These are phyloP conservation scores for Tetrapisispora arboricola DNA, from an alignment of 805 yeast species.

Conservation along the genomic window DNA sequence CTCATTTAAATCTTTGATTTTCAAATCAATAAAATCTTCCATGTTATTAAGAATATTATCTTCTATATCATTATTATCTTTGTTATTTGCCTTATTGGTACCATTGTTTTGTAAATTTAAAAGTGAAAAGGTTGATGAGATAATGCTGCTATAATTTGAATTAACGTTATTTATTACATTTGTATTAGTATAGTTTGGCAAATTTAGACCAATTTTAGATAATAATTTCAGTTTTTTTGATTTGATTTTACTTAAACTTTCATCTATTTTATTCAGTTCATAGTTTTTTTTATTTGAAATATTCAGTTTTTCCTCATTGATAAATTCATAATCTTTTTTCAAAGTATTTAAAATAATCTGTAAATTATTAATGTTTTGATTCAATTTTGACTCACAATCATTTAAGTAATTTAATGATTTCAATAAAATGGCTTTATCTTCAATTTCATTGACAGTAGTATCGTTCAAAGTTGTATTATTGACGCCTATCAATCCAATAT, in stretches of 20 bases:
- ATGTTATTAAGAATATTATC: slow-evolving; percentile 15
- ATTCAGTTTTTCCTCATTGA: slow-evolving; percentile 15
- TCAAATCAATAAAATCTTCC: slow-evolving; percentile 19
- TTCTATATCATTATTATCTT: slow-evolving; percentile 2
- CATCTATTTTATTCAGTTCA: slow-evolving; percentile 8
- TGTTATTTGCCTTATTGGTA: too few species aligned
- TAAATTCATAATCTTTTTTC: slow-evolving; percentile 18
- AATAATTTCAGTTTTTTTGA: slow-evolving; percentile 10
- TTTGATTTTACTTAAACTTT: slow-evolving; percentile 9
- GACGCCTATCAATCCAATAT: slow-evolving; percentile 20
- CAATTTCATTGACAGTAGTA: neutral
- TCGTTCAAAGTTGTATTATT: slow-evolving; percentile 12
- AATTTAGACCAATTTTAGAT: slow-evolving; percentile 11
- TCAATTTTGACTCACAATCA: slow-evolving; percentile 5
- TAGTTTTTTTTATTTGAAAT: slow-evolving; percentile 9
- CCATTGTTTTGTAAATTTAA: slow-evolving; percentile 1
- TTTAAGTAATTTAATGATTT: slow-evolving; percentile 9
- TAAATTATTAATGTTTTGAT: slow-evolving; percentile 14
- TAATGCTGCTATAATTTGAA: neutral
- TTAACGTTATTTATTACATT: neutral
- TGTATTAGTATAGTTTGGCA: slow-evolving; percentile 2
- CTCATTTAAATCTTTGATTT: slow-evolving; percentile 15
- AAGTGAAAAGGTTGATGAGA: neutral
- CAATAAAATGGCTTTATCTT: neutral
- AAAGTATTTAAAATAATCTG: slow-evolving; percentile 14